Percentiles rank a stretch among this genome's conserved stretches.
These are phyloP conservation scores for Boletus subparvulus DNA, from an alignment of 768 basidiomycete species.

Conservation along the genomic window DNA sequence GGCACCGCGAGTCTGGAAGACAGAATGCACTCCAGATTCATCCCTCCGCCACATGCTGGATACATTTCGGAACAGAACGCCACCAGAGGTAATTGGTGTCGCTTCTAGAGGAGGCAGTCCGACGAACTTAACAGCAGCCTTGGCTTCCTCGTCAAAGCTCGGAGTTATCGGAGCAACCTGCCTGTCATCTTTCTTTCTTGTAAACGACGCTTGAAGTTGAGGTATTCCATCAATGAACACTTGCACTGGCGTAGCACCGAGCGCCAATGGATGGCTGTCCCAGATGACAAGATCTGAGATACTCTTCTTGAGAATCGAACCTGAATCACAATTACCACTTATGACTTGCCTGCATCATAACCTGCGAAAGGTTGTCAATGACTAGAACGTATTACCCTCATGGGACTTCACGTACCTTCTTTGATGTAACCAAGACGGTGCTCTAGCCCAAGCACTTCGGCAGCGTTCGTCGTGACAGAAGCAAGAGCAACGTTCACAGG, in stretches of 20 bases:
- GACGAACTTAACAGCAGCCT: conserved; percentile 54
- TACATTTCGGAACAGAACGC: conserved; percentile 56
- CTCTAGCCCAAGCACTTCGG: conserved; percentile 69
- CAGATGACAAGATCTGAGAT: conserved; percentile 54
- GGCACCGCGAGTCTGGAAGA: conserved; percentile 12
- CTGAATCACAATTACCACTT: neutral
- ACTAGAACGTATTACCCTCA: neutral
- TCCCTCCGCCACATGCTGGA: conserved; percentile 34
- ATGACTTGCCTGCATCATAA: conserved; percentile 58
- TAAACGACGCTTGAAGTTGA: conserved; percentile 45
- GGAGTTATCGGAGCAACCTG: conserved; percentile 56
- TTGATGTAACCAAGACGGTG: conserved; percentile 80
- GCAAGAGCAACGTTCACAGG: conserved; percentile 67
- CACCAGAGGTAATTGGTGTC: conserved; percentile 29
- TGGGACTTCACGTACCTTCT: conserved; percentile 40
- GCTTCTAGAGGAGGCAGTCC: conserved; percentile 69
- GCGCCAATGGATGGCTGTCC: conserved; percentile 74
- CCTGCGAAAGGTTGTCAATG: conserved; percentile 36
- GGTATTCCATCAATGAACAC: conserved; percentile 84
- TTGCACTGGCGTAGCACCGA: conserved; percentile 79
- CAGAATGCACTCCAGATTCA: conserved; percentile 19
- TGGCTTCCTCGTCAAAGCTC: conserved; percentile 59
- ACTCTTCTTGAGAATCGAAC: neutral
- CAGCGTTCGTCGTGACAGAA: conserved; percentile 73
- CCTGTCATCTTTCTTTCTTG: conserved; percentile 45